Conservation (phyloP, 805 yeast species). For the Komagataella kurtzmanii region DNA sequence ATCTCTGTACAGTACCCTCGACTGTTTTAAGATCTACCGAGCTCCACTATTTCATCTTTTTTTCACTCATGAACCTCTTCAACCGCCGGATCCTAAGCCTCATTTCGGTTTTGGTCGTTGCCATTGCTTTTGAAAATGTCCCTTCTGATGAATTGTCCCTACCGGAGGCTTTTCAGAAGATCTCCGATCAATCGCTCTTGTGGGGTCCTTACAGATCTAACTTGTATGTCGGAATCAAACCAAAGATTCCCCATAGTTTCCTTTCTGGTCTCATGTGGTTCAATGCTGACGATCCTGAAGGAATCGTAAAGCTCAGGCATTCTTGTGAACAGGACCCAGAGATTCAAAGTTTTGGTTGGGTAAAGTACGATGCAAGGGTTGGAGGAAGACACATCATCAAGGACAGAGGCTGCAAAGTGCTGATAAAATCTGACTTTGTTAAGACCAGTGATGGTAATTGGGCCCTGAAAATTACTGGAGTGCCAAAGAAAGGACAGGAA, state of each 20-base stretch:
- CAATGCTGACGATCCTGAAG: constrained; percentile 42
- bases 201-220: constrained; percentile 96
- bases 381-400: constrained; percentile 75
- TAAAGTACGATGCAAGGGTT: constrained; percentile 68
- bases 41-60: background rate
- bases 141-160: background rate
- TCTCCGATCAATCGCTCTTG: constrained; percentile 36
- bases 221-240: constrained; percentile 74
- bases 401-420: constrained; percentile 52
- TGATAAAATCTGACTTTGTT: constrained; percentile 58
- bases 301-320: constrained; percentile 51
- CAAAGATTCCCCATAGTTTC: constrained; percentile 65
- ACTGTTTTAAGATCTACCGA: background rate
- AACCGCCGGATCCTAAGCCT: background rate
- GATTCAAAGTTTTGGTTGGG: constrained; percentile 72
- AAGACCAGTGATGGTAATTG: constrained; percentile 64
- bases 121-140: background rate
- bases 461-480: constrained; percentile 64
- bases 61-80: background rate
- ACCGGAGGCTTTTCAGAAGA: constrained; percentile 7
- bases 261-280: constrained; percentile 84
- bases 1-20: background rate
- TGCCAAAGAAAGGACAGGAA: constrained; percentile 37
- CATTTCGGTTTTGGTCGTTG: background rate
- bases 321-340: constrained; percentile 62